These are phyloP conservation scores for Flaveria brownii DNA, from an alignment of 129 eudicot genomes.

Conservation along the genomic window DNA sequence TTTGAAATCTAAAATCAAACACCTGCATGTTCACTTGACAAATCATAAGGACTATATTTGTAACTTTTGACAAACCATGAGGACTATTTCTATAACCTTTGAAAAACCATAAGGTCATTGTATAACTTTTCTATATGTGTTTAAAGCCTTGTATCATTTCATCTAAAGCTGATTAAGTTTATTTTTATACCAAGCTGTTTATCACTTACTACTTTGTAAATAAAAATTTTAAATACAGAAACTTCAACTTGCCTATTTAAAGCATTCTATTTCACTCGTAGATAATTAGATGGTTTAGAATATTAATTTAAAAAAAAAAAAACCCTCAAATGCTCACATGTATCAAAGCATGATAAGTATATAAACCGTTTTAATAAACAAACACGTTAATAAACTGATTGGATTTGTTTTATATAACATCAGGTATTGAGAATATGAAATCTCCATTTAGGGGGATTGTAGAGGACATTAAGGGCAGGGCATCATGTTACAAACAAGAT, in stretches of 20 bases:
- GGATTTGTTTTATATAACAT: constrained; percentile 21
- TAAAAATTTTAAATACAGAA: neutral
- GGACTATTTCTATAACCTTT: too few relatives aligned
- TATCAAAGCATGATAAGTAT: neutral
- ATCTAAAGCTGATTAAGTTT: too few relatives aligned
- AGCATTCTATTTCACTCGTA: neutral
- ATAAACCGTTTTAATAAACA: neutral
- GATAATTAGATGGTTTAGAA: neutral
- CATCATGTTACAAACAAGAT: constrained; percentile 57
- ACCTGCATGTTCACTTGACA: too few relatives aligned
- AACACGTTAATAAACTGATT: neutral
- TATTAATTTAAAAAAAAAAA: neutral
- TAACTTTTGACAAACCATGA: too few relatives aligned
- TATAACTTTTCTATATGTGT: too few relatives aligned
- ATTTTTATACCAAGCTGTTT: neutral
- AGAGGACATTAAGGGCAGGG: constrained; percentile 49
- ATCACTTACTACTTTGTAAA: too few relatives aligned
- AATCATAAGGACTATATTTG: too few relatives aligned
- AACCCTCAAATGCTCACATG: neutral
- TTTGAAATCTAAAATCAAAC: too few relatives aligned
- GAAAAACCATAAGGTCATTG: too few relatives aligned
- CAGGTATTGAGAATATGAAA: constrained; percentile 46
- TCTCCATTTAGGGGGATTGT: constrained; percentile 51
- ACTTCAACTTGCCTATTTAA: neutral
- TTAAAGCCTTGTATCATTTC: too few relatives aligned